Evolutionary conservation across 1,139 yeast species (phyloP).

Genomic region (Pichia sp.): DNA sequence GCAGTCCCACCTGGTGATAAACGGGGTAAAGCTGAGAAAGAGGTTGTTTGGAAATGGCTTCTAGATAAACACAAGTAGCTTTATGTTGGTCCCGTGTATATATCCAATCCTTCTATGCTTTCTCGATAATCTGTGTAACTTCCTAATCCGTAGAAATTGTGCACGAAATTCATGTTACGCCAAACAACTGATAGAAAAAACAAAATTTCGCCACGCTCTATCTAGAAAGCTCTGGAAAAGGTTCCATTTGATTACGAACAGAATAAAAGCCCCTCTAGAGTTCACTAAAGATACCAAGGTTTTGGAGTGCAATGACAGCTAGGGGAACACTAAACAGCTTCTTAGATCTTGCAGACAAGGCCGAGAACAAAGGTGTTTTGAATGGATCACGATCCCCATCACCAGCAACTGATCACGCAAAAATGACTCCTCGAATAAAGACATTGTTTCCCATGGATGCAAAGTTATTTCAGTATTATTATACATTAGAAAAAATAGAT

Average conservation of each 20-base stretch:
- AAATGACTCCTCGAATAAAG: not conserved
- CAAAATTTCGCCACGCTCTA: not conserved
- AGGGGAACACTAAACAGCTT: not conserved
- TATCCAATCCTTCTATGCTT: not conserved
- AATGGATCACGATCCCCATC: not conserved
- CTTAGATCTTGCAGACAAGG: not conserved
- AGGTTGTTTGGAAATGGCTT: slow-evolving; percentile 70
- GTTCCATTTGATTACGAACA: not conserved
- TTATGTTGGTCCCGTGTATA: not conserved
- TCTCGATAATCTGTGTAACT: not conserved
- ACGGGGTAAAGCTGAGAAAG: slow-evolving; percentile 38
- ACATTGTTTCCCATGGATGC: slow-evolving; percentile 20
- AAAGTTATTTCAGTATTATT: slow-evolving; percentile 29
- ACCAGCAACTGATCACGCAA: not conserved
- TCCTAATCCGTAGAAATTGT: not conserved
- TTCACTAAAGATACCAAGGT: not conserved
- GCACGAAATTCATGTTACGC: not conserved
- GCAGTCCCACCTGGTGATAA: not conserved
- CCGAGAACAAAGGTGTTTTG: not conserved
- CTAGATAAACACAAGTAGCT: slow-evolving; percentile 38
- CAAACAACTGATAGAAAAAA: not conserved
- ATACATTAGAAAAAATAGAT: slow-evolving; percentile 27
- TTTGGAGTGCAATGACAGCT: not conserved
- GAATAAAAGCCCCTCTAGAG: not conserved
- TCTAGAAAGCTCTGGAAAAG: not conserved